Base-by-base conservation (phyloP, 805 yeast species). In the Saccharomycopsis selenospora region DNA sequence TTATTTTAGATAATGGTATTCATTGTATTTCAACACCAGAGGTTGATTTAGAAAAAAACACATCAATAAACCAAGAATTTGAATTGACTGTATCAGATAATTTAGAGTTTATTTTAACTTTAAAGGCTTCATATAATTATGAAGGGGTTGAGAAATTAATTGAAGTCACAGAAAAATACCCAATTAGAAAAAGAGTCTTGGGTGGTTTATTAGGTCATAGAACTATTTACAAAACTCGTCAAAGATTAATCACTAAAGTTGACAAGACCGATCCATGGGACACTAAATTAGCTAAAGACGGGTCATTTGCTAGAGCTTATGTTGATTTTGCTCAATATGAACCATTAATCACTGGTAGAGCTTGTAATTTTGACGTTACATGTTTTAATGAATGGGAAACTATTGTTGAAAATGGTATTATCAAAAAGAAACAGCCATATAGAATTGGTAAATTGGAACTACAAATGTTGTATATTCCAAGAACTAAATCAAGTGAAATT, bases 361-460 rank as follows among this genome's bases (percentile, higher is more conserved):
- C 79, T 0, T 66, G 68, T 49, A 70, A 68, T 42, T 78, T 78
- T 60, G 69, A 72, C 40, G 59, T 87, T 40, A 77, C 82, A 7
- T 75, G 89, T 55, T 79, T 77, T 62, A 89, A 88, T 59, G 95
- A 88, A 61, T 91, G 97, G 97, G 84, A 76, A 42, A 63, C 66
- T 0, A 59, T 59, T 29, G 69, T 62, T 43, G 53, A 57, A n/a
- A 57, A 57, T 1, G 56, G 56, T 14, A 63, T 63, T 24, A 58
- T 57, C 22, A 62, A 64, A 47, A 57, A 65, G 55, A 60, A 64
- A 64, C 60, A 64, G 10, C 85, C 91, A 1, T 77, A 77, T 58
- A 65, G 71, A 46, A 73, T 86, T 52, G 95, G 84, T n/a, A 73
- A 75, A 45, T 59, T 89, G 41, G 79, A 80, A 55, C 73, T 82